A percentile compares a stretch with the other conserved stretches of the same genome.
Conservation (phyloP, 1,284 basidiomycete genomes). For the Pascua sp. region DNA sequence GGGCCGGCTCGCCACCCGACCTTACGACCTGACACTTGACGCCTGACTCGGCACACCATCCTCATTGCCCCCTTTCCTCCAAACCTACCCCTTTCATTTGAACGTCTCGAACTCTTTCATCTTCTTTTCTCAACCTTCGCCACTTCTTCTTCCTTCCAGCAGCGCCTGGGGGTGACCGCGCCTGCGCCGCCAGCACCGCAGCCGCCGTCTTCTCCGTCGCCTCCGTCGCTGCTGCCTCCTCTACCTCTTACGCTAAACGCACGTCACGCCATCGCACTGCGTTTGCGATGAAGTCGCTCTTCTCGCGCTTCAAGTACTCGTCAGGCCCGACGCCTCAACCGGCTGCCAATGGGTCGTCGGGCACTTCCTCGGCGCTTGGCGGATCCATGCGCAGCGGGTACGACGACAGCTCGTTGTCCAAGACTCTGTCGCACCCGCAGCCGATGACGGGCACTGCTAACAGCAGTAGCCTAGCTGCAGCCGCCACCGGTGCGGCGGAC, state of each 20-base stretch:
- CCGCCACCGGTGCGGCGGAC: too few relatives aligned
- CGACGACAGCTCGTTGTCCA: too few relatives aligned
- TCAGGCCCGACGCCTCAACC: conserved; percentile 1
- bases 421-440: too few relatives aligned
- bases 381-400: too few relatives aligned
- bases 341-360: neutral
- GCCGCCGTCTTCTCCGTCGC: neutral
- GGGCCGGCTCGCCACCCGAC: too few relatives aligned
- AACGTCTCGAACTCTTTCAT: neutral
- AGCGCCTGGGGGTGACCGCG: conserved; percentile 1
- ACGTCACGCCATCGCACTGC: neutral
- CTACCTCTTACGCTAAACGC: neutral
- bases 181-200: conserved; percentile 1
- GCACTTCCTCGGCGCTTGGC: too few relatives aligned
- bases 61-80: too few relatives aligned
- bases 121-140: neutral
- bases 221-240: neutral
- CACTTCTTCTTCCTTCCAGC: neutral
- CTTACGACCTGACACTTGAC: too few relatives aligned
- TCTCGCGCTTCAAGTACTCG: conserved; percentile 24
- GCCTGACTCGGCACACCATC: too few relatives aligned
- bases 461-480: too few relatives aligned
- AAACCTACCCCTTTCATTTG: too few relatives aligned
- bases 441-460: too few relatives aligned
- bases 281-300: conserved; percentile 32